A percentile compares a stretch with the other conserved stretches of the same genome.
phyloP scores from a whole-genome alignment of 2,329 filamentous ascomycete species.

The Cercospora zeina region DNA sequence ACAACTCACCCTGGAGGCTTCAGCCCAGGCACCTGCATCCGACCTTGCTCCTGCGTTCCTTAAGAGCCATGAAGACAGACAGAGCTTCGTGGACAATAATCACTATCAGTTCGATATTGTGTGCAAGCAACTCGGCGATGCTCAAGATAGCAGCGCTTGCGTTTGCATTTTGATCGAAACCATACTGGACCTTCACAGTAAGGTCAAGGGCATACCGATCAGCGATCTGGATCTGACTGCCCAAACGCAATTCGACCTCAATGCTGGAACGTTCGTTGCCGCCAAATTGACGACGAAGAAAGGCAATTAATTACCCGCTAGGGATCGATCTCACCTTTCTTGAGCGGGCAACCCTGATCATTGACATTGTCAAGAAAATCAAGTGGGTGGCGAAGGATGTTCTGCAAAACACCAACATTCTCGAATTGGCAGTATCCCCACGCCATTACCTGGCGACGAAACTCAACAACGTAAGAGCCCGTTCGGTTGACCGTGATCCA shows the following conservation, averaged over 20 bases:
- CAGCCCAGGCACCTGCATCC: neutral
- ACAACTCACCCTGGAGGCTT: neutral
- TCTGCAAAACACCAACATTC: neutral
- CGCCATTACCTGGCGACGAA: neutral
- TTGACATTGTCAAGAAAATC: conserved; percentile 3
- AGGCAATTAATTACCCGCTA: neutral
- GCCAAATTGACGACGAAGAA: neutral
- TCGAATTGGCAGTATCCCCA: neutral
- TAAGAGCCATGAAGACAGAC: neutral
- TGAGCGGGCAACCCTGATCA: neutral
- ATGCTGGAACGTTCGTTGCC: neutral
- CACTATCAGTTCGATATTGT: neutral
- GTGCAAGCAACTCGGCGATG: neutral
- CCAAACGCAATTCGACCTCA: neutral
- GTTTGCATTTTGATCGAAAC: neutral
- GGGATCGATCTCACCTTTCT: neutral
- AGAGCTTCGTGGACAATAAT: neutral
- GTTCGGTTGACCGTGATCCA: too few species aligned
- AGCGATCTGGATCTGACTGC: neutral
- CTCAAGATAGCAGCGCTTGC: neutral
- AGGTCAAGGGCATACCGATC: neutral
- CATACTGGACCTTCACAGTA: neutral
- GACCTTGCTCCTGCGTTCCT: neutral
- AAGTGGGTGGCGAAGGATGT: conserved; percentile 5
- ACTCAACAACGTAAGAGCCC: neutral